phyloP scores from a whole-genome alignment of 352 stramenopile genomes.

The Globisporangium abappressorium region DNA sequence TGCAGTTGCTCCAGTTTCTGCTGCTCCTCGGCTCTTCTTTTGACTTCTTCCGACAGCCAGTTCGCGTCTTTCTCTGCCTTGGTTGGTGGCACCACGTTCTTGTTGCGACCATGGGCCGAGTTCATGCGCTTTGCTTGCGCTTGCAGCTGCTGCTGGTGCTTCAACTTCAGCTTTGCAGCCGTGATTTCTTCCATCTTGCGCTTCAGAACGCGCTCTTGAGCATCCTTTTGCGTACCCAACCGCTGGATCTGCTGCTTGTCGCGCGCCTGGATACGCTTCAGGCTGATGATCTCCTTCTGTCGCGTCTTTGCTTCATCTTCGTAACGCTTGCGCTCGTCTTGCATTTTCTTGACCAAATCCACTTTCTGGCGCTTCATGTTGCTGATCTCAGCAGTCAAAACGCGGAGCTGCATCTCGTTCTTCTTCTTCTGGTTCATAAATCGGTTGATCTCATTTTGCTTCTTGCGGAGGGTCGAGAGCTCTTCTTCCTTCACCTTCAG shows the following conservation, averaged over 20 bases:
- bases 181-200: slow-evolving; percentile 87
- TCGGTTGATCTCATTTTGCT: slow-evolving; percentile 79
- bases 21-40: slow-evolving; percentile 77
- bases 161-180: slow-evolving; percentile 72
- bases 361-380: slow-evolving; percentile 90
- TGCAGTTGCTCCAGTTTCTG: slow-evolving; percentile 84
- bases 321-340: slow-evolving; percentile 80
- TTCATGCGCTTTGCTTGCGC: slow-evolving; percentile 71
- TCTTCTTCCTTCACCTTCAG: slow-evolving; percentile 79
- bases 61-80: slow-evolving; percentile 57
- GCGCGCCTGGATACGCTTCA: slow-evolving; percentile 79
- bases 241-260: slow-evolving; percentile 85
- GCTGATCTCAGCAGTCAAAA: slow-evolving; percentile 75
- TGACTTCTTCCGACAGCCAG: slow-evolving; percentile 84
- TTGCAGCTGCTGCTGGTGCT: slow-evolving; percentile 79
- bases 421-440: slow-evolving; percentile 87
- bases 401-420: slow-evolving; percentile 80
- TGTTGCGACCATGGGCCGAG: slow-evolving; percentile 48
- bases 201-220: slow-evolving; percentile 84
- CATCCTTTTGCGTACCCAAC: slow-evolving; percentile 78
- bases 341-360: slow-evolving; percentile 87
- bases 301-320: slow-evolving; percentile 80
- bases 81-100: slow-evolving; percentile 26
- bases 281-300: slow-evolving; percentile 69
- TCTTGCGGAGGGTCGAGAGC: slow-evolving; percentile 67